Conservation (phyloP, 306 rosid genomes). For the Canavalia gladiata region DNA sequence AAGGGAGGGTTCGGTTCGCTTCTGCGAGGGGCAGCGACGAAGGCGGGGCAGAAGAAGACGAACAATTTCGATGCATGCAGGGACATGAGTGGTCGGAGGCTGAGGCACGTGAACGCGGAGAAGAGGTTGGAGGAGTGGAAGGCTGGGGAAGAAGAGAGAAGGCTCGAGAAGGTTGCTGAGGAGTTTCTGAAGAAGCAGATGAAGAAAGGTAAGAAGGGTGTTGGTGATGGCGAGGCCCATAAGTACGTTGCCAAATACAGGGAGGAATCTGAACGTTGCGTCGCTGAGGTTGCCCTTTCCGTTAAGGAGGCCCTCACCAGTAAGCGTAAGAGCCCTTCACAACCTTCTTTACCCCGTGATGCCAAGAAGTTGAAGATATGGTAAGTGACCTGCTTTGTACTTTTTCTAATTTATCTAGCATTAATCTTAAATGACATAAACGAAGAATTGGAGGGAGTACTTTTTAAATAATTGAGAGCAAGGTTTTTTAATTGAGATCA, state of each 20-base stretch:
- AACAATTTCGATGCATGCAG: conserved; percentile 96
- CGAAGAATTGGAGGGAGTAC: too few species aligned
- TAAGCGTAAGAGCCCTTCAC: conserved; percentile 62
- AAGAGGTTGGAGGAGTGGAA: conserved; percentile 93
- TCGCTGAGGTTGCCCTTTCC: conserved; percentile 73
- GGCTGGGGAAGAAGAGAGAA: conserved; percentile 79
- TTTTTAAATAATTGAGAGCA: too few species aligned
- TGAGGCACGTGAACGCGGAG: conserved; percentile 98
- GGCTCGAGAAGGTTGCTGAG: conserved; percentile 80
- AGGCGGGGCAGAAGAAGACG: conserved; percentile 98
- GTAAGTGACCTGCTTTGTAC: conserved; percentile 45
- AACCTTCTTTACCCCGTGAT: conserved; percentile 35
- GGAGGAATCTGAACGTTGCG: conserved; percentile 81
- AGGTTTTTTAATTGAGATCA: too few species aligned
- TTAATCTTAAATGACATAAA: too few species aligned
- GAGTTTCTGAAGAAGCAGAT: conserved; percentile 77
- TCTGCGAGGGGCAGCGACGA: conserved; percentile 91
- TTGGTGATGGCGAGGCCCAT: conserved; percentile 71
- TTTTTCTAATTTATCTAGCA: not conserved
- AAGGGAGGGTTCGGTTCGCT: conserved; percentile 98
- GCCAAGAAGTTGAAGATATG: conserved; percentile 80
- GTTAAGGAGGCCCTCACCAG: conserved; percentile 71
- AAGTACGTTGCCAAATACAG: conserved; percentile 89
- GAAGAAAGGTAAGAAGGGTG: conserved; percentile 87
- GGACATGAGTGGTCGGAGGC: conserved; percentile 95